Base-by-base conservation (phyloP, 2,329 filamentous ascomycete species). In the Colletotrichum orchidophilum region DNA sequence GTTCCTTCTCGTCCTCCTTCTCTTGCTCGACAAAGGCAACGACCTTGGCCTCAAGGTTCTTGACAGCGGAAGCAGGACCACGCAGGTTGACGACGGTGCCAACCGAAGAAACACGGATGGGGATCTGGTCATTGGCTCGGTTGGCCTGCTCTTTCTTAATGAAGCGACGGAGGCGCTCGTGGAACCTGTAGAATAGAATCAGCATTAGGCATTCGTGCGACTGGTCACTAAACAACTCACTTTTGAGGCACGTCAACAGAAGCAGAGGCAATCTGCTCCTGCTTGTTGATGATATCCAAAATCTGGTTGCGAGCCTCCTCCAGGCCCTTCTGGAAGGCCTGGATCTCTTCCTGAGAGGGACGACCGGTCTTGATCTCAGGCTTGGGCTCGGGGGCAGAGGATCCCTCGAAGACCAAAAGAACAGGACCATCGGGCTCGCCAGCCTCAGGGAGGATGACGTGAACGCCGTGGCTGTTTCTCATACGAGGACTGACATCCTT, bases 1-100 rank as follows among this genome's bases (percentile, higher is more conserved):
- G 93, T 83, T 98, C 96, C 79, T 96, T 93, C 82, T 98, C 96
- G 73, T 98, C 95, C 80, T 94, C 89, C 84, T 95, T 93, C 82
- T 97, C 95, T 79, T 97, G 93, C 78, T 93, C 91, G 26, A 98
- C 86, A 78, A 97, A 98, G 7, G 89, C 89, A 70, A 89, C 83
- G 64, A 97, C 90, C 84, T 95, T 96, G 42, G 87, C 83, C 33
- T 89, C 87, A 49, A 98, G 87, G 2, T 90, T 88, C 62, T 93
- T 89, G 3, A 97, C 94, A 26, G 89, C 88, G 21, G 90, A 89
- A 57, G 88, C 84, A 26, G 95, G 95, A 26, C 96, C 96, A 71
- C 94, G 92, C 71, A 98, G 88, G 54, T 90, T 92, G 71, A 96
- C 87, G 2, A 86, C 87, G 1, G 88, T 88, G 75, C 90, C 88